Base-by-base conservation (phyloP, 2,329 filamentous ascomycete species). In the Ophiocordyceps australis region DNA sequence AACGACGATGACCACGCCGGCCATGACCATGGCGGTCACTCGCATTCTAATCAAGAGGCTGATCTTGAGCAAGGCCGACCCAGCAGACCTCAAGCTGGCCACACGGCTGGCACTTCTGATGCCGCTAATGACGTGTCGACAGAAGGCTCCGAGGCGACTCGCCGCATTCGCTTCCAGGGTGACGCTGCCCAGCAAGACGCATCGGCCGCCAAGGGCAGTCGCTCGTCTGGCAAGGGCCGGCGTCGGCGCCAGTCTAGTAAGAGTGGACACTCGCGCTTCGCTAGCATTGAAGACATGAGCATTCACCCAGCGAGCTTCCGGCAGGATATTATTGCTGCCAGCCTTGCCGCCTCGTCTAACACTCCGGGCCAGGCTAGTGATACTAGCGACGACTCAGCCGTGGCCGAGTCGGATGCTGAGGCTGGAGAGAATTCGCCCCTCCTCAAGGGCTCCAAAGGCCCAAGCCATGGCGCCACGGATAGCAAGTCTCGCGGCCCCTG, bases 241-340 rank as follows among this genome's bases (percentile, higher is more conserved):
- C 55, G 53, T 19, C 50, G 53, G 29, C 57, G 58, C 26, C 55
- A 57, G 23, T 46, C 50, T 31, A 51, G 55, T 31, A 58, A 53
- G 43, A 61, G 50, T 36, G 60, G 65, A 34, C 64, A 66, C 32
- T 57, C 57, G 28, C 71, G 69, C 38, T 63, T 76, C 35, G 54
- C 69, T 31, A 72, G 64, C 55, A 54, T 83, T 57, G 52, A 74
- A 18, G 66, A 83, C 28, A 76, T 91, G 37, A 80, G 75, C 45
- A 79, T 92, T 27, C 79, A 94, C 45, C 89, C 89, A 3, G 77
- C 82, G 14, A 86, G 76, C 34, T 83, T 95, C 58, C 65, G 89
- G 36, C 79, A 92, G 46, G 82, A 86, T 29, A 93, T 98, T 38
- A 91, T 95, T 36, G 74, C 75, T 20, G 81, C 80, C n/a, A 75